Conservation (phyloP, 441 rosid species). For the Geranium incanum region DNA sequence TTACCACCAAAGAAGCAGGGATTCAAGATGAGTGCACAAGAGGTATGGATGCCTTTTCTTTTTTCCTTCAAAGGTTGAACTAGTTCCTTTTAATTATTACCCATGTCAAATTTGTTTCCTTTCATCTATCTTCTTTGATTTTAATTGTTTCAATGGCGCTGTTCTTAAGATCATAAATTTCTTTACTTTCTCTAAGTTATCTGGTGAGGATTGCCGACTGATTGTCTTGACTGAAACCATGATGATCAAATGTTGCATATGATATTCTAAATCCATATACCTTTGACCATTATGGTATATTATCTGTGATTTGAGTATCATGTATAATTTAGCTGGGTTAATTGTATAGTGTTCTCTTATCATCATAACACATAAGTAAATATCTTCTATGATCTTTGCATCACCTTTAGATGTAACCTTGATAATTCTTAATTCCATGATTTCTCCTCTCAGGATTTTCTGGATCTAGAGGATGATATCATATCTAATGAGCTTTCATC, state of each 20-base stretch:
- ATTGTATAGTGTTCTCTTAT: background rate
- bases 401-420: background rate
- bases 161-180: background rate
- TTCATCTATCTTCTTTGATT: background rate
- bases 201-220: background rate
- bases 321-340: background rate
- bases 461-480: conserved; percentile 68
- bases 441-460: conserved; percentile 42
- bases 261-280: background rate
- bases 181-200: background rate
- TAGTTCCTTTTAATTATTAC: background rate
- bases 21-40: conserved; percentile 78
- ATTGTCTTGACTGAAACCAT: background rate
- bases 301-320: background rate
- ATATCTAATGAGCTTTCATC: conserved; percentile 25
- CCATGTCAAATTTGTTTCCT: background rate
- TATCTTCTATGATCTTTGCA: background rate
- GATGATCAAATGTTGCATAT: too few relatives aligned
- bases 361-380: background rate
- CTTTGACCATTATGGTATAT: background rate
- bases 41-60: conserved; percentile 35
- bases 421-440: background rate
- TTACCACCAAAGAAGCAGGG: conserved; percentile 37
- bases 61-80: background rate
- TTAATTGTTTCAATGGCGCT: background rate